Evolutionary conservation across 1,139 yeast species (phyloP).

Genomic region (Protomyces macrosporus): DNA sequence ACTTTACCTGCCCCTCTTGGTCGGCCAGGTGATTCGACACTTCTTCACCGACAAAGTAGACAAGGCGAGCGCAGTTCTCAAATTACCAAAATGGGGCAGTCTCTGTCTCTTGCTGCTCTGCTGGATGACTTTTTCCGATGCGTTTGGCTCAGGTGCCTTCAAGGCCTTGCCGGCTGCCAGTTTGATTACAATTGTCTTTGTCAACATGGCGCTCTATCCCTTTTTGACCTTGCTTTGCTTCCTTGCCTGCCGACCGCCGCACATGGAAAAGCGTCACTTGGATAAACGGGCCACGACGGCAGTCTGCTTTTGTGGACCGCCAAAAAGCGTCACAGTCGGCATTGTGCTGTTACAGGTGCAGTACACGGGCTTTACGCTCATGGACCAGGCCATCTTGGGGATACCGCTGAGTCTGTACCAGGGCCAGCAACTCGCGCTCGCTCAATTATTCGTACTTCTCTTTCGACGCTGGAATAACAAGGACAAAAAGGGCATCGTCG

Average conservation of each 20-base stretch:
- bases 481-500: background rate
- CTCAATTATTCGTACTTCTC: slow-evolving; percentile 60
- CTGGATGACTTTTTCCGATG: slow-evolving; percentile 83
- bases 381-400: slow-evolving; percentile 59
- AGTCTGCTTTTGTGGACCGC: slow-evolving; percentile 82
- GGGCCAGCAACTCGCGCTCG: slow-evolving; percentile 77
- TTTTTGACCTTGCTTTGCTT: slow-evolving; percentile 64
- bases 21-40: slow-evolving; percentile 79
- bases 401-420: slow-evolving; percentile 81
- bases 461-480: slow-evolving; percentile 55
- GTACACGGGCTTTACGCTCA: slow-evolving; percentile 58
- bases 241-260: slow-evolving; percentile 57
- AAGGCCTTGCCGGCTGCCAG: slow-evolving; percentile 62
- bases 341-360: slow-evolving; percentile 76
- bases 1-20: slow-evolving; percentile 75
- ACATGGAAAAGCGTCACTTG: slow-evolving; percentile 57
- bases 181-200: slow-evolving; percentile 69
- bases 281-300: slow-evolving; percentile 49
- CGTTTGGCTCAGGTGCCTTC: slow-evolving; percentile 76
- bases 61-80: slow-evolving; percentile 49
- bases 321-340: slow-evolving; percentile 88
- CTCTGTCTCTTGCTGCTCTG: slow-evolving; percentile 71
- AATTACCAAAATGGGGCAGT: slow-evolving; percentile 49
- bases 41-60: slow-evolving; percentile 56
- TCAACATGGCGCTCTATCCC: slow-evolving; percentile 71